Evolutionary conservation across 148 eudicot genomes (phyloP), one percentile per base, ranked within the genome.

Genomic region (Amaranthus palmeri): DNA sequence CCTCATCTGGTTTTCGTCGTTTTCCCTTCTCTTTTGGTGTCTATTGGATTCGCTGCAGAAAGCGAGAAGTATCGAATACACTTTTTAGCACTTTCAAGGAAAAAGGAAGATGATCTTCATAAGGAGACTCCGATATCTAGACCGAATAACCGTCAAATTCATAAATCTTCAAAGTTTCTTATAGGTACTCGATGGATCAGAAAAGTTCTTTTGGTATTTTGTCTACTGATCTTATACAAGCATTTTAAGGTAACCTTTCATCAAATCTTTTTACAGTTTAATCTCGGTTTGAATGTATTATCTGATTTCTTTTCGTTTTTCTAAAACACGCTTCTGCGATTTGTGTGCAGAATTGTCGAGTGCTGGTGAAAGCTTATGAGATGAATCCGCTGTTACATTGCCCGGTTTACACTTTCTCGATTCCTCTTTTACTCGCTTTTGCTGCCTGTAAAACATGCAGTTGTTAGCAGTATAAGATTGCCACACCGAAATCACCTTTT

Each of bases 351-450:
- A 93, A 70, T 66, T 85, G 91, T 79, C 83, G 86, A 75, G 79
- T 79, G 62, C 87, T 93, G 50, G 72, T 81, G 80, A 93, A 85
- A 79, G 98, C 96, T 3, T 93, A 86, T 60, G 93, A 89, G 80
- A 89, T 91, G 90, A 93, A 89, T 71, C 93, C 91, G 3, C 13
- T 91, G 10, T 56, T 86, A 70, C 97, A 93, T 80, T 93, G 84
- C 75, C 96, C 98, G 7, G 70, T 86, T 18, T 93, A 88, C 73
- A 61, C 86, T 79, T 66, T 91, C 69, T 79, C 77, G 25, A 74
- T 93, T 61, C 98, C 98, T 8, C 74, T 89, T n/a, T 77, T 91
- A 76, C 74, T 93, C 83, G 84, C 79, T 52, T 93, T 86, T 79
- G 79, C 86, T 54, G 58, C 85, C 77, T 89, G 81, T 78, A 82